Percentiles rank a stretch among this genome's conserved stretches.
Evolutionary conservation across 768 basidiomycete genomes (phyloP).

Genomic region (Russula vinacea): DNA sequence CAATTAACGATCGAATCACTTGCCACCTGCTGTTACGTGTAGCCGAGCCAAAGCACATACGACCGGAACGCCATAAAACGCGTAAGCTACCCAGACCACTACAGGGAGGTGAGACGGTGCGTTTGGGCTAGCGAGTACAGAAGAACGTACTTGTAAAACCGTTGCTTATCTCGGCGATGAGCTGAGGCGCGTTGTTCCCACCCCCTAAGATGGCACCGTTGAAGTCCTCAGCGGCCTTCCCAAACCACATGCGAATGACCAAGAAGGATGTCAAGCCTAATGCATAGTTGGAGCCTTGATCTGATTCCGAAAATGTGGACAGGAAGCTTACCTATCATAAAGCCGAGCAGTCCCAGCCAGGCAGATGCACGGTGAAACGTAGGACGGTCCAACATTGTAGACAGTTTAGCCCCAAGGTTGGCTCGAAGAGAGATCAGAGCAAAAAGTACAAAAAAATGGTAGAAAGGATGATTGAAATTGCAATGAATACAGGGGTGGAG

Average conservation of each 20-base stretch:
- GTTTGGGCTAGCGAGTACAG: slow-evolving; percentile 7
- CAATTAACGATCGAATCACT: slow-evolving; percentile 31
- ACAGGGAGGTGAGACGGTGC: slow-evolving; percentile 8
- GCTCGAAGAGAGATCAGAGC: slow-evolving; percentile 63
- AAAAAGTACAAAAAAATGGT: slow-evolving; percentile 64
- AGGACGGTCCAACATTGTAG: slow-evolving; percentile 53
- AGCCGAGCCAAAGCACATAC: slow-evolving; percentile 66
- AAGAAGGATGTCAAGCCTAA: slow-evolving; percentile 67
- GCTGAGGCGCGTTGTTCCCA: slow-evolving; percentile 52
- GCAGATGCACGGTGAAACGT: slow-evolving; percentile 56
- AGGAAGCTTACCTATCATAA: slow-evolving; percentile 55
- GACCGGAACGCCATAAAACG: slow-evolving; percentile 69
- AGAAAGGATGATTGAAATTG: slow-evolving; percentile 55
- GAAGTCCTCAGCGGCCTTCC: slow-evolving; percentile 75
- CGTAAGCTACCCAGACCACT: slow-evolving; percentile 82
- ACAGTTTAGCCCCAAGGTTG: slow-evolving; percentile 54
- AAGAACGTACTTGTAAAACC: slow-evolving; percentile 66
- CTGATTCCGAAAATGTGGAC: neutral
- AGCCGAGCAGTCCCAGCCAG: slow-evolving; percentile 76
- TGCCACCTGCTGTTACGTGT: slow-evolving; percentile 51
- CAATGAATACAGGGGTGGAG: slow-evolving; percentile 61
- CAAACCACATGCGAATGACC: slow-evolving; percentile 76
- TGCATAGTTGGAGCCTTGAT: neutral
- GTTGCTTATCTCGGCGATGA: slow-evolving; percentile 63
- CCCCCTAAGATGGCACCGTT: slow-evolving; percentile 56